Evolutionary conservation across 164 flowering plant genomes (phyloP).

Genomic region (Cinnamomum chago): DNA sequence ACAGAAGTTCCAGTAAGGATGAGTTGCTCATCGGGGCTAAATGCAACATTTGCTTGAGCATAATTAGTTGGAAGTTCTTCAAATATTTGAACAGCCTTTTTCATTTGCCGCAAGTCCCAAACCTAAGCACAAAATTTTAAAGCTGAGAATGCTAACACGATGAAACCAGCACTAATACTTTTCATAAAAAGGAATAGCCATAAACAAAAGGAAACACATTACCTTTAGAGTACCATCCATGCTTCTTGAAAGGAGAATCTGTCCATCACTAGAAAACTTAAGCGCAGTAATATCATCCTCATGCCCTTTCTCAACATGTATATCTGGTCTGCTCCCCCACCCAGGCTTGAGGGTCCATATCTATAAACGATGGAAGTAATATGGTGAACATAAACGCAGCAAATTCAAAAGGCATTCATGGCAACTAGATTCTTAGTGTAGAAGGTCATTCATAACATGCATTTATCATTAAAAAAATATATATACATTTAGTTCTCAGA

Average conservation of each 20-base stretch:
- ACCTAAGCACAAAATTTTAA: slow-evolving; percentile 39
- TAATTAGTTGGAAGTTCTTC: slow-evolving; percentile 91
- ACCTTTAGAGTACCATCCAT: slow-evolving; percentile 87
- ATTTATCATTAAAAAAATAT: too few relatives aligned
- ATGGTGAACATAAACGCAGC: not conserved
- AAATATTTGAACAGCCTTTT: slow-evolving; percentile 62
- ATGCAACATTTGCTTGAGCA: slow-evolving; percentile 85
- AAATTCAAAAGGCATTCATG: not conserved
- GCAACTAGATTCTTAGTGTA: not conserved
- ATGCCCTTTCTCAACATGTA: slow-evolving; percentile 64
- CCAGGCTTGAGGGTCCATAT: slow-evolving; percentile 95
- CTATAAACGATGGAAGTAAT: slow-evolving; percentile 28
- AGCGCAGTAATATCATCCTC: slow-evolving; percentile 86
- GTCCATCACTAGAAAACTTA: slow-evolving; percentile 82
- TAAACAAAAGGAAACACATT: slow-evolving; percentile 10
- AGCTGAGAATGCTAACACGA: not conserved
- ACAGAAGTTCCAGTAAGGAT: slow-evolving; percentile 93
- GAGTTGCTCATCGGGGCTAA: slow-evolving; percentile 94
- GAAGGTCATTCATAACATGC: too few relatives aligned
- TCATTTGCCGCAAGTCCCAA: slow-evolving; percentile 92
- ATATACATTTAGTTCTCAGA: too few relatives aligned
- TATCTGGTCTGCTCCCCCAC: slow-evolving; percentile 98
- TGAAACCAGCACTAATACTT: not conserved
- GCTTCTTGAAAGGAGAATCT: slow-evolving; percentile 75
- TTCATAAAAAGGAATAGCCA: not conserved